A percentile compares a stretch with the other conserved stretches of the same genome.
Evolutionary conservation across 495 filamentous ascomycete genomes (phyloP).

Genomic region (Cercophora sp.): DNA sequence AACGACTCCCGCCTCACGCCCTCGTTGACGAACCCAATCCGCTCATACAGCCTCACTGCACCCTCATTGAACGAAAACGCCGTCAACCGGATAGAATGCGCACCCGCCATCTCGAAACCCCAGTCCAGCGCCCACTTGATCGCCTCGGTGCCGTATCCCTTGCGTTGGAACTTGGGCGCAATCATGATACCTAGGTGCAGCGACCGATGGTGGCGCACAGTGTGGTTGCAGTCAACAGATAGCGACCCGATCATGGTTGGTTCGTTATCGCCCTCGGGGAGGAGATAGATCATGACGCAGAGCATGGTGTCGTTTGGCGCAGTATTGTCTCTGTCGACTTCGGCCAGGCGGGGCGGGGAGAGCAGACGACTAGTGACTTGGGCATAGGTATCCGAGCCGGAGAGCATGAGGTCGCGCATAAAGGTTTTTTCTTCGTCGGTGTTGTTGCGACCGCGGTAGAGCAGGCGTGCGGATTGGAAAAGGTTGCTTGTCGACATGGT

Average conservation of each 20-base stretch:
- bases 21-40: constrained; percentile 42
- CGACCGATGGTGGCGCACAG: not conserved
- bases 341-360: not conserved
- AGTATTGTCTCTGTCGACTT: not conserved
- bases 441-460: not conserved
- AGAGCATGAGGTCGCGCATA: not conserved
- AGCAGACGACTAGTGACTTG: not conserved
- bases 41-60: constrained; percentile 38
- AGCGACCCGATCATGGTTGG: not conserved
- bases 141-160: constrained; percentile 47
- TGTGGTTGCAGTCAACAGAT: not conserved
- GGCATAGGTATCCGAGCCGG: not conserved
- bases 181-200: not conserved
- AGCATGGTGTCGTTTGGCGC: not conserved
- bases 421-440: not conserved
- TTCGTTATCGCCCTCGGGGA: not conserved
- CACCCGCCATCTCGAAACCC: constrained; percentile 37
- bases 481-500: too few relatives aligned
- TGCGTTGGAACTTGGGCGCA: not conserved
- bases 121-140: constrained; percentile 46
- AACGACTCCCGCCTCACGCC: constrained; percentile 37
- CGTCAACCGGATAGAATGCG: constrained; percentile 36
- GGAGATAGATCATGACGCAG: not conserved
- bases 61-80: constrained; percentile 37
- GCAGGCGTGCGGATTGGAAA: not conserved